Base-by-base conservation (phyloP, 2,329 filamentous ascomycete genomes). In the Furcasterigmium furcatum region DNA sequence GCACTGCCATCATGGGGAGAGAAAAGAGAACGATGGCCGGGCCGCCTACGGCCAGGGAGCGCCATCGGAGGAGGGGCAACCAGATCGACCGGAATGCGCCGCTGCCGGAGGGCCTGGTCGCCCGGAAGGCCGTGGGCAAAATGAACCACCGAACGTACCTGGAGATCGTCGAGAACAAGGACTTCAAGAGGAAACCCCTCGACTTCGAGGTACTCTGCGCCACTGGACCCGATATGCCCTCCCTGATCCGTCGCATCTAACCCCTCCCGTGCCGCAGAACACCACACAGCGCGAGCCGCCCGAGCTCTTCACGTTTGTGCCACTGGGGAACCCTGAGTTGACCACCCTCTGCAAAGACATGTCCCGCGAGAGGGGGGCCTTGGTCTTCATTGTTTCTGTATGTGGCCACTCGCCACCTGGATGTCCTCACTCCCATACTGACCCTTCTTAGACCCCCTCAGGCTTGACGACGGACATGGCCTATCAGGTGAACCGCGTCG, bases 381-480 rank as follows among this genome's bases (percentile, higher is more conserved):
- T 83, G 75, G 78, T 85, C 14, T 85, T 82, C 54, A 84, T 85
- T 47, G 82, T 86, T 40, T 82, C 80, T 56, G 82, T 84, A 71
- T 54, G 77, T 20, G 9, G 14, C 32, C 16, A 14, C 14, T 18
- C 7, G 24, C n/a, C n/a, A 27, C 24, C 12, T 27, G 7, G 24
- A 12, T 7, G 5, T 12, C 34, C 16, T 18, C 12, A 10, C 16
- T 20, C n/a, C 34, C 16, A 36, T 36, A 16, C 18, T 36, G 19
- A 36, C 34, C 34, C 16, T 8, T 12, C n/a, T 12, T 16, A 36
- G 34, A 36, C 34, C n/a, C 34, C 34, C 16, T 18, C 34, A 18
- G n/a, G 18, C 34, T 9, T 36, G 34, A 18, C 63, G n/a, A 68
- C 64, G 40, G 62, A 66, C 14, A 63, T 75, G 44, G 70, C 69